Evolutionary conservation across 1,284 basidiomycete genomes (phyloP).

Genomic region (Microbotryum violaceum): DNA sequence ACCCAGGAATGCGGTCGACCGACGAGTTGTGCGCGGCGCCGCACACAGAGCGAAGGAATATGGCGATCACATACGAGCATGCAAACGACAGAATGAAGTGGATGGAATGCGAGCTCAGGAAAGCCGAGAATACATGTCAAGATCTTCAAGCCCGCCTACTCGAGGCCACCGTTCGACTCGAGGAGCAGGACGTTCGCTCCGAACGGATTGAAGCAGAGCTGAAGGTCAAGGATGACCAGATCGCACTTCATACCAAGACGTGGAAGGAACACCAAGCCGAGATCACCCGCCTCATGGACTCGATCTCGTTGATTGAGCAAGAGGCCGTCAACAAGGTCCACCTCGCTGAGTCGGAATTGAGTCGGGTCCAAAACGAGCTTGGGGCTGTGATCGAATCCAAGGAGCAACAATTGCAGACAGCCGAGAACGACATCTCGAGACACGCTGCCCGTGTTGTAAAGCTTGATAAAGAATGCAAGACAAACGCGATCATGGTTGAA

Average conservation of each 20-base stretch:
- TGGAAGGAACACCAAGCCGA: conserved; percentile 4
- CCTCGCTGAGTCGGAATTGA: background rate
- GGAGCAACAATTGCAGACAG: conserved; percentile 1
- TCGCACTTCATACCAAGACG: conserved; percentile 2
- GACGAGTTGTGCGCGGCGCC: too few relatives aligned
- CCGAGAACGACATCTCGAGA: conserved; percentile 1
- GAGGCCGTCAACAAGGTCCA: background rate
- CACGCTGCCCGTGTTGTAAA: background rate
- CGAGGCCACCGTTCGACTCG: too few relatives aligned
- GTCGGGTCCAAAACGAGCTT: background rate
- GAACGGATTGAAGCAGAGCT: background rate
- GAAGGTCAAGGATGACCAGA: conserved; percentile 4
- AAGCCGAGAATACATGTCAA: too few relatives aligned
- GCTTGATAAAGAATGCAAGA: conserved; percentile 11
- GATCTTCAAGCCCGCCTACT: too few relatives aligned
- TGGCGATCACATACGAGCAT: too few relatives aligned
- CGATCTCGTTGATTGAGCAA: conserved; percentile 9
- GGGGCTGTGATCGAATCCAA: conserved; percentile 7
- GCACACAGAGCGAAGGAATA: too few relatives aligned
- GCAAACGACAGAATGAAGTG: too few relatives aligned
- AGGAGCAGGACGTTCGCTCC: too few relatives aligned
- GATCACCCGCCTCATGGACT: conserved; percentile 13
- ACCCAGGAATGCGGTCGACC: too few relatives aligned
- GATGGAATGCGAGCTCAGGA: too few relatives aligned
- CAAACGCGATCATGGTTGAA: conserved; percentile 5